phyloP scores from a whole-genome alignment of 1,284 basidiomycete genomes.

The Irpex sp. region DNA sequence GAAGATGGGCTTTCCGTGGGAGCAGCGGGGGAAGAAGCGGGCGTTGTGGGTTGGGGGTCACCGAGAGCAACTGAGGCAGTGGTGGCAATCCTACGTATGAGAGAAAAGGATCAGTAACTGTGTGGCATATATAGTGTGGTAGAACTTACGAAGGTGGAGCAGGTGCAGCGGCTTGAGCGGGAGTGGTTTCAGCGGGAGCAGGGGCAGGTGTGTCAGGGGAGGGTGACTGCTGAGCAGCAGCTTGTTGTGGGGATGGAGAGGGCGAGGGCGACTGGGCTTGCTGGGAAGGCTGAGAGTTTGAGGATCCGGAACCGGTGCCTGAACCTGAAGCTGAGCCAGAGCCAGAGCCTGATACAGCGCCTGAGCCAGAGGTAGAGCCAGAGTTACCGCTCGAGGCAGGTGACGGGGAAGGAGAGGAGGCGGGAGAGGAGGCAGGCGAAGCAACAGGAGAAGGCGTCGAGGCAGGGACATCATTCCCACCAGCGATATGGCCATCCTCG shows the following conservation, averaged over 20 bases:
- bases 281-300: neutral
- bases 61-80: constrained; percentile 1
- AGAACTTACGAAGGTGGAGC: neutral
- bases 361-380: neutral
- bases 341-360: neutral
- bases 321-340: neutral
- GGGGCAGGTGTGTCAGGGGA: neutral
- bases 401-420: neutral
- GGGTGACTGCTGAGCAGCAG: neutral
- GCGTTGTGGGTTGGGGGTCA: neutral
- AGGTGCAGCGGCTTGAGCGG: neutral
- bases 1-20: neutral
- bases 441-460: neutral
- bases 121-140: no score
- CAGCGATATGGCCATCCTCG: constrained; percentile 28
- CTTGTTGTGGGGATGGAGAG: neutral
- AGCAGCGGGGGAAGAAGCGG: neutral
- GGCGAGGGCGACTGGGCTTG: neutral
- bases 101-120: no score
- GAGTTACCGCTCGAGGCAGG: neutral
- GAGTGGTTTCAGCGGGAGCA: neutral
- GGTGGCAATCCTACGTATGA: no score
- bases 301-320: neutral
- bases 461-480: neutral
- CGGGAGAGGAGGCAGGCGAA: neutral